Evolutionary conservation across 345 rosid genomes (phyloP), one percentile per base, ranked within the genome.

Genomic region (Passiflora organensis): DNA sequence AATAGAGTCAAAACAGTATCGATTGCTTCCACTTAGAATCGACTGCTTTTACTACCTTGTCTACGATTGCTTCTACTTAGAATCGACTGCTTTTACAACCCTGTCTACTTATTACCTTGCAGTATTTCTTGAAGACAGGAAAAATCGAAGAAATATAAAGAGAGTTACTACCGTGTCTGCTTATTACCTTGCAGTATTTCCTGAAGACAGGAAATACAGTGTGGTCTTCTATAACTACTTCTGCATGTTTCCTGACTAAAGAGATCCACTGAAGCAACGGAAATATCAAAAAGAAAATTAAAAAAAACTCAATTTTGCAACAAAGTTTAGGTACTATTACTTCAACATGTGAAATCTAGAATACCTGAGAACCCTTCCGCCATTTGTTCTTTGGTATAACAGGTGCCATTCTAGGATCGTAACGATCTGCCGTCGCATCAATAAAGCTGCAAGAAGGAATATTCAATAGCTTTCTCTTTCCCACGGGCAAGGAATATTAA

Each of bases 311-410:
- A n/a, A n/a, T n/a, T n/a, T n/a, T n/a, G n/a, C n/a, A n/a, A n/a
- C n/a, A n/a, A n/a, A n/a, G n/a, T n/a, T n/a, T n/a, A n/a, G n/a
- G n/a, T n/a, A n/a, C n/a, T n/a, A n/a, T n/a, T n/a, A n/a, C n/a
- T n/a, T n/a, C n/a, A n/a, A n/a, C n/a, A n/a, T n/a, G 10, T 10
- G 10, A 0, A 47, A 13, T 10, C 13, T 13, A 10, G 32, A 32
- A 47, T 6, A 68, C 73, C 68, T 68, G 73, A 36, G 73, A 68
- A 37, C 73, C 73, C 56, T 68, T 68, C 32, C 64, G 58, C 73
- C 73, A 68, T 68, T 52, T 57, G 36, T 53, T 47, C 67, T 52
- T 68, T 9, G 59, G 58, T 43, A 68, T 51, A 9, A 43, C 18
- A 15, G 48, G 58, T 1, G 58, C 50, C 73, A 68, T 62, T 53